phyloP scores from a whole-genome alignment of 2,329 filamentous ascomycete species.

The Cladophialophora carrionii region DNA sequence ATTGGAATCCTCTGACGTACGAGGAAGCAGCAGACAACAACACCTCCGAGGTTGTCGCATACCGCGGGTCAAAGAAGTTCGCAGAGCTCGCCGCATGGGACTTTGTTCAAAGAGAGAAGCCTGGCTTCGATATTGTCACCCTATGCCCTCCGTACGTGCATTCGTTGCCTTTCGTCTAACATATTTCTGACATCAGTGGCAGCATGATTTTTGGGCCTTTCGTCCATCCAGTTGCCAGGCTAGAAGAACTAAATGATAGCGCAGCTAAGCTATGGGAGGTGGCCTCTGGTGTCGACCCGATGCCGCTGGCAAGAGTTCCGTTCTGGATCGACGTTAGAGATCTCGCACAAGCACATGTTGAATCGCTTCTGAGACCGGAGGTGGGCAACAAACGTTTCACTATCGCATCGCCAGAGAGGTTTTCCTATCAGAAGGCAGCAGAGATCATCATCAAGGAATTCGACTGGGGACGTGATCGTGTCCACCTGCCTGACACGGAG shows the following conservation, averaged over 20 bases:
- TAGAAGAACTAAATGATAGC: slow-evolving; percentile 50
- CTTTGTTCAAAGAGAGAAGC: slow-evolving; percentile 44
- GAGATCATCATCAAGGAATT: slow-evolving; percentile 51
- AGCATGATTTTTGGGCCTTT: slow-evolving; percentile 52
- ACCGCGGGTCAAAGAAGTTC: slow-evolving; percentile 62
- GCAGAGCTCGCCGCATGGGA: slow-evolving; percentile 61
- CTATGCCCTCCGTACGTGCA: neutral
- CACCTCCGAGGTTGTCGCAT: slow-evolving; percentile 42
- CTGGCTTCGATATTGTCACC: slow-evolving; percentile 20
- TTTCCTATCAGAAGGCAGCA: slow-evolving; percentile 53
- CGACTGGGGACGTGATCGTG: slow-evolving; percentile 38
- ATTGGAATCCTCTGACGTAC: slow-evolving; percentile 51
- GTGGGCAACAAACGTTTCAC: slow-evolving; percentile 49
- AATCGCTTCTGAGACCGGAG: slow-evolving; percentile 49
- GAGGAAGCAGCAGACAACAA: slow-evolving; percentile 45
- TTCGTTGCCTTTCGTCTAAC: neutral
- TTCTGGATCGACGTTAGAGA: slow-evolving; percentile 48
- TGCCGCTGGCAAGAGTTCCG: neutral
- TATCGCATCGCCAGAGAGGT: slow-evolving; percentile 49
- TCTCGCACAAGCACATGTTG: slow-evolving; percentile 53
- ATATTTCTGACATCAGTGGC: neutral
- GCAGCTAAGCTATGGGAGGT: slow-evolving; percentile 47
- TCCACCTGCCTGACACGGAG: neutral
- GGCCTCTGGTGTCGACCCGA: slow-evolving; percentile 32
- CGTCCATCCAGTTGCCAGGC: slow-evolving; percentile 45